phyloP scores from a whole-genome alignment of 352 stramenopile species.

The Aphanomyces invadans region DNA sequence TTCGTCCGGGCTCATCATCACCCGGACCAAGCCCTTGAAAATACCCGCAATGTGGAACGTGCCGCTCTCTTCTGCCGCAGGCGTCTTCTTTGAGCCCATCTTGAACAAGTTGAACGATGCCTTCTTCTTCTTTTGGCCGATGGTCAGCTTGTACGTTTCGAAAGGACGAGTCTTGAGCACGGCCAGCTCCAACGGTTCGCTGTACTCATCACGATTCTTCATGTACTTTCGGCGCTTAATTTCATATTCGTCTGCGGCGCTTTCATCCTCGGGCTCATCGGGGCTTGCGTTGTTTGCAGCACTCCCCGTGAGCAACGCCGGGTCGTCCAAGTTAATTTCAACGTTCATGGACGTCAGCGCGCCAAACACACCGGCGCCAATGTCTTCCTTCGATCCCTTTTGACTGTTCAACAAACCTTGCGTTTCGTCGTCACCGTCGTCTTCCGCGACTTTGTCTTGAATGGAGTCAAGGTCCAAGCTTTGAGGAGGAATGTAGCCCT shows the following conservation, averaged over 20 bases:
- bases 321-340: conserved; percentile 51
- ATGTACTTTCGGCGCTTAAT: conserved; percentile 65
- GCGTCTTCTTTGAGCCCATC: conserved; percentile 45
- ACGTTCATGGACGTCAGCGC: conserved; percentile 80
- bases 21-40: conserved; percentile 89
- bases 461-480: conserved; percentile 61
- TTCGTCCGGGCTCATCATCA: conserved; percentile 78
- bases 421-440: conserved; percentile 29
- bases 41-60: conserved; percentile 75
- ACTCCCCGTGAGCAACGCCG: conserved; percentile 28
- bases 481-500: conserved; percentile 60
- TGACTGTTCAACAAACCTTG: conserved; percentile 32
- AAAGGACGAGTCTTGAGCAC: conserved; percentile 82
- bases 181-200: conserved; percentile 53
- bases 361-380: conserved; percentile 76
- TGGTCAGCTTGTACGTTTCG: conserved; percentile 80
- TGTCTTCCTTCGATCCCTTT: conserved; percentile 35
- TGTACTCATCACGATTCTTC: conserved; percentile 56
- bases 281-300: background rate
- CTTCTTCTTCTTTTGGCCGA: conserved; percentile 74
- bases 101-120: conserved; percentile 56
- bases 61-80: conserved; percentile 31
- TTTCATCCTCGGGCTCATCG: conserved; percentile 51
- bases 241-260: conserved; percentile 43
- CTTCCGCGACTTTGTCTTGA: conserved; percentile 50